Evolutionary conservation across 257 asterid genomes (phyloP).

Genomic region (Solanum gracilifrons): DNA sequence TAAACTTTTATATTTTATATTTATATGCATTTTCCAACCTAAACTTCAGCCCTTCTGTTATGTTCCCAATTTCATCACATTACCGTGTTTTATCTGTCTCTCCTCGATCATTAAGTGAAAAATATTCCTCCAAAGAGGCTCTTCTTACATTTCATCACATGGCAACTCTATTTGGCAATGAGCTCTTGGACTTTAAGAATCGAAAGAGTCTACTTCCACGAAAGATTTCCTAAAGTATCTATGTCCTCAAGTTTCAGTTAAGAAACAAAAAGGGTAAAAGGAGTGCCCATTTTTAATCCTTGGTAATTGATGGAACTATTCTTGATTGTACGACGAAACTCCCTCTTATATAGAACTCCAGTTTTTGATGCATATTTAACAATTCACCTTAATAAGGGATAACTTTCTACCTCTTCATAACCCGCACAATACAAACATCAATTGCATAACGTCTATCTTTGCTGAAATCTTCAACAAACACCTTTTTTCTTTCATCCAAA

Average conservation of each 20-base stretch:
- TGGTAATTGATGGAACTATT: not conserved
- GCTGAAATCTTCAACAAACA: no score
- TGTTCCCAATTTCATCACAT: not conserved
- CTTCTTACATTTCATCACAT: not conserved
- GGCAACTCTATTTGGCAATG: not conserved
- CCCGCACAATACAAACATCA: no score
- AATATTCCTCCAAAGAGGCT: not conserved
- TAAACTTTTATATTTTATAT: not conserved
- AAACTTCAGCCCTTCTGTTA: not conserved
- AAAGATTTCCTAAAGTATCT: not conserved
- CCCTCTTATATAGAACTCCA: no score
- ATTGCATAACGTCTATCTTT: no score
- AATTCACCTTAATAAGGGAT: not conserved
- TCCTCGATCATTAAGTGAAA: not conserved
- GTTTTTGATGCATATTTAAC: no score
- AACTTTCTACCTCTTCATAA: no score
- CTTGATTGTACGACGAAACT: conserved; percentile 20
- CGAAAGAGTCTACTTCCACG: not conserved
- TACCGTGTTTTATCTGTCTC: not conserved
- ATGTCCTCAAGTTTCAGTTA: conserved; percentile 11
- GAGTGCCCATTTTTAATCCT: no score
- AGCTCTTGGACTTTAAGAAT: not conserved
- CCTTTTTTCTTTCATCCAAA: no score
- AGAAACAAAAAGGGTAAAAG: not conserved
- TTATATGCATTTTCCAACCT: not conserved